Evolutionary conservation across 495 filamentous ascomycete genomes (phyloP).

Genomic region (Penicillium riverlandense): DNA sequence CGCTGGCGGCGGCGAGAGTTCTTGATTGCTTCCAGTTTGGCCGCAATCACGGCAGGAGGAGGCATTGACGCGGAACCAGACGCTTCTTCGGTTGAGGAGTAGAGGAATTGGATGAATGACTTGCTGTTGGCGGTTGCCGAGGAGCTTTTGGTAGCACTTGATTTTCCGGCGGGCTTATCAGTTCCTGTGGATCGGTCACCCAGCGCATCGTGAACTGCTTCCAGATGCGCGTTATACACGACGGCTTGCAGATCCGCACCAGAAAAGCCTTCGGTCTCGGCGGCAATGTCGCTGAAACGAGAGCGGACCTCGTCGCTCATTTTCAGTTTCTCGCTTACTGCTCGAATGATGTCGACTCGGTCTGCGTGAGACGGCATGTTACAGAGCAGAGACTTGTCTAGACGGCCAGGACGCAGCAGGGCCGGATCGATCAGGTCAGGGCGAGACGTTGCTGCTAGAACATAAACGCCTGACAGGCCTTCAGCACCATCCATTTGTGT

Average conservation of each 20-base stretch:
- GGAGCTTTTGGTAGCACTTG: conserved; percentile 18
- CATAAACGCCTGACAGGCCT: conserved; percentile 88
- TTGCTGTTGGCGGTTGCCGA: conserved; percentile 28
- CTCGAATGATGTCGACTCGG: conserved; percentile 76
- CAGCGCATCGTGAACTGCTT: conserved; percentile 90
- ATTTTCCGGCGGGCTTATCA: conserved; percentile 29
- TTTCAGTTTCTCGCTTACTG: conserved; percentile 70
- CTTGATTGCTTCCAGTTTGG: conserved; percentile 70
- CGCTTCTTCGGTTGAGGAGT: conserved; percentile 52
- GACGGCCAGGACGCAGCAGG: conserved; percentile 74
- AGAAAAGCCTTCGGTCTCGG: conserved; percentile 80
- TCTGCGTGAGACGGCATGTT: conserved; percentile 76
- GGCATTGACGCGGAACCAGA: conserved; percentile 43
- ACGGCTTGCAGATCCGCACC: conserved; percentile 93
- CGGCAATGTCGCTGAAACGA: conserved; percentile 58
- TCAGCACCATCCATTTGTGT: conserved; percentile 99
- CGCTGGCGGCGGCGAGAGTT: conserved; percentile 53
- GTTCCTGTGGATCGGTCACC: conserved; percentile 47
- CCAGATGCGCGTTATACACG: conserved; percentile 91
- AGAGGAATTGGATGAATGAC: conserved; percentile 74
- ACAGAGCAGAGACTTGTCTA: conserved; percentile 88
- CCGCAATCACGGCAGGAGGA: conserved; percentile 60
- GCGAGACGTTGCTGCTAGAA: conserved; percentile 83
- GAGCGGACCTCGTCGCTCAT: conserved; percentile 51
- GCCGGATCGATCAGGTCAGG: conserved; percentile 95